Conservation (phyloP, 345 rosid species). For the Sisymbrium irio region DNA sequence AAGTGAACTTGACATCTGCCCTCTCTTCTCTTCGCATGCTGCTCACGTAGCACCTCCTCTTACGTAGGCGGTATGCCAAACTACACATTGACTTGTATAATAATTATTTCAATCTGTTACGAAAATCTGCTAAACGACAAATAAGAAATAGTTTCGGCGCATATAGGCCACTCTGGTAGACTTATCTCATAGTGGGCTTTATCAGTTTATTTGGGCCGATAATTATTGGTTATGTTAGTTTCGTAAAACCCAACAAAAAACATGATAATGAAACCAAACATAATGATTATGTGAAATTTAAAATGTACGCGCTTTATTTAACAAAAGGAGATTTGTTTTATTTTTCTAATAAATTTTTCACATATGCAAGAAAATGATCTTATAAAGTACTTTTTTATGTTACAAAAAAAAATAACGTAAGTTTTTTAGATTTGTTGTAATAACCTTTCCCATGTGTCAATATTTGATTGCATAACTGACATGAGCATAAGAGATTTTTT, state of each 20-base stretch:
- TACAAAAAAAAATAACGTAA: no score
- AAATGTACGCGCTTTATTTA: no score
- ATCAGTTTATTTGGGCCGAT: neutral
- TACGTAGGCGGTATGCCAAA: constrained; percentile 8
- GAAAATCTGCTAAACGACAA: neutral
- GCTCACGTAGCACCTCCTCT: constrained; percentile 34
- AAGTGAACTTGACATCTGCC: constrained; percentile 32
- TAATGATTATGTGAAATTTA: no score
- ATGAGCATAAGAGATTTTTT: neutral
- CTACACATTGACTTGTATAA: neutral
- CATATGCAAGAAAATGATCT: no score
- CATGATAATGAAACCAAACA: no score
- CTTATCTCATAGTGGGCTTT: neutral
- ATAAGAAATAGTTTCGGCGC: neutral
- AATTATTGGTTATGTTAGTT: neutral
- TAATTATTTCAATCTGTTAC: neutral
- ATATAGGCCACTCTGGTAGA: neutral
- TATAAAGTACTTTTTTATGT: no score
- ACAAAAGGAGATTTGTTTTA: no score
- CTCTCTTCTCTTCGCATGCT: constrained; percentile 31
- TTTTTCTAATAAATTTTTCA: neutral
- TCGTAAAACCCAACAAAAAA: neutral
- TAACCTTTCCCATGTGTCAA: neutral
- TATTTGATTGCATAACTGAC: neutral
- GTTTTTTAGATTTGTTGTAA: no score